Conservation (phyloP, 805 yeast genomes). For the Candida manassasensis region DNA sequence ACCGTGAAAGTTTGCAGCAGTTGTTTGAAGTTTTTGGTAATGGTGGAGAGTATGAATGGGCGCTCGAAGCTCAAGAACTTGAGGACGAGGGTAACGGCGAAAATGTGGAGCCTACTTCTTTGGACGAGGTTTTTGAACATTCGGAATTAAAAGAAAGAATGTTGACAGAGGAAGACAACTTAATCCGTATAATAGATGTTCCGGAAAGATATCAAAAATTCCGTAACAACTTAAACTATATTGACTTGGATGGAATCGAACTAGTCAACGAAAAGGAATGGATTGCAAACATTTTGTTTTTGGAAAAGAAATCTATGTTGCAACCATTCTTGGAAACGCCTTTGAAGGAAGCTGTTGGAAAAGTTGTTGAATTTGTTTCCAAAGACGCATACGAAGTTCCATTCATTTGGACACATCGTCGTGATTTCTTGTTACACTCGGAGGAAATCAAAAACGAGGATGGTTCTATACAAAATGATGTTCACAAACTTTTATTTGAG, state of each 20-base stretch:
- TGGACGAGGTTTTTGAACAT: conserved; percentile 91
- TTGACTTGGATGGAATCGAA: conserved; percentile 66
- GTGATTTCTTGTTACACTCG: conserved; percentile 73
- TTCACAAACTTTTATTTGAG: conserved; percentile 57
- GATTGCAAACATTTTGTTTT: conserved; percentile 63
- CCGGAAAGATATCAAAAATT: conserved; percentile 89
- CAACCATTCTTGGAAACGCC: conserved; percentile 40
- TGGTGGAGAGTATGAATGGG: conserved; percentile 98
- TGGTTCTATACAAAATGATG: conserved; percentile 30
- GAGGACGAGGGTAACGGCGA: conserved; percentile 53
- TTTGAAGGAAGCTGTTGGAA: conserved; percentile 65
- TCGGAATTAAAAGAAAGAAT: conserved; percentile 86
- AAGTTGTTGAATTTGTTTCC: conserved; percentile 65
- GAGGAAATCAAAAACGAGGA: conserved; percentile 40
- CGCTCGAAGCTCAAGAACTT: conserved; percentile 79
- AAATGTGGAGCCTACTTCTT: conserved; percentile 52
- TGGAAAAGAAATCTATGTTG: conserved; percentile 49
- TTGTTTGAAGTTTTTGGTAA: conserved; percentile 94
- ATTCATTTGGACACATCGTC: conserved; percentile 90
- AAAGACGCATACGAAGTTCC: conserved; percentile 87
- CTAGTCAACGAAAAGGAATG: conserved; percentile 71
- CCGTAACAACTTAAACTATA: conserved; percentile 61
- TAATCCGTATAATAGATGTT: conserved; percentile 76
- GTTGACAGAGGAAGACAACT: conserved; percentile 88
- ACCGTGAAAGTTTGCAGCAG: conserved; percentile 88